Evolutionary conservation across 805 yeast species (phyloP).

Genomic region (Diddensiella santjacobensis): DNA sequence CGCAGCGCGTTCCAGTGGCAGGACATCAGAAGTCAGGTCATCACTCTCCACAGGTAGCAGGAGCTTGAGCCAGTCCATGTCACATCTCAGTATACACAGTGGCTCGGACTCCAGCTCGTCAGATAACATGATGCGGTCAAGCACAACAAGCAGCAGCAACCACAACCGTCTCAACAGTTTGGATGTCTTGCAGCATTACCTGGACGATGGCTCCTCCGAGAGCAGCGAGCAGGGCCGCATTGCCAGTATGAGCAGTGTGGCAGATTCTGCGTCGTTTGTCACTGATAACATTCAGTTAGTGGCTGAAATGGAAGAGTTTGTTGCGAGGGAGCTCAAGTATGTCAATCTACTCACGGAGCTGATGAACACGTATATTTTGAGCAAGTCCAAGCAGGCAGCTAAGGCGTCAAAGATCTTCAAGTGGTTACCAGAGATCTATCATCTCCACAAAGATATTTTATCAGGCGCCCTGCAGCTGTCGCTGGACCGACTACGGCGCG

Average conservation of each 20-base stretch:
- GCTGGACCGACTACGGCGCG: slow-evolving; percentile 12
- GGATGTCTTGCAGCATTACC: slow-evolving; percentile 19
- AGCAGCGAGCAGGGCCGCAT: not conserved
- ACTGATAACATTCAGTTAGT: not conserved
- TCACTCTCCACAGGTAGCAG: not conserved
- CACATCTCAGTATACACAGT: not conserved
- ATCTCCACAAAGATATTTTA: slow-evolving; percentile 19
- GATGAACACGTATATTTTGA: slow-evolving; percentile 13
- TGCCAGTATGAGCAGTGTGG: not conserved
- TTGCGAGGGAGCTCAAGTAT: slow-evolving; percentile 4
- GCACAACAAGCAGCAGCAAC: not conserved
- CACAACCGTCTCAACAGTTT: slow-evolving; percentile 13
- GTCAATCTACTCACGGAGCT: slow-evolving; percentile 15
- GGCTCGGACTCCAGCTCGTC: not conserved
- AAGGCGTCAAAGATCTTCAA: slow-evolving; percentile 18
- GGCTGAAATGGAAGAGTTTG: slow-evolving; percentile 1
- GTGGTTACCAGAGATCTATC: slow-evolving; percentile 23
- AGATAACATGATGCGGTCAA: not conserved
- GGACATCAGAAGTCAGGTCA: not conserved
- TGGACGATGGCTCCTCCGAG: slow-evolving; percentile 8
- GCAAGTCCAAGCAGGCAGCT: slow-evolving; percentile 12
- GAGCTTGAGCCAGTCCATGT: not conserved
- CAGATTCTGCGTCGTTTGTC: not conserved
- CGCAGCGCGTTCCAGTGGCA: not conserved
- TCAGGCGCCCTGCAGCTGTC: slow-evolving; percentile 17